Evolutionary conservation across 1,284 basidiomycete species (phyloP), one percentile per base, ranked within the genome.

Genomic region (Gomphus bonarii): DNA sequence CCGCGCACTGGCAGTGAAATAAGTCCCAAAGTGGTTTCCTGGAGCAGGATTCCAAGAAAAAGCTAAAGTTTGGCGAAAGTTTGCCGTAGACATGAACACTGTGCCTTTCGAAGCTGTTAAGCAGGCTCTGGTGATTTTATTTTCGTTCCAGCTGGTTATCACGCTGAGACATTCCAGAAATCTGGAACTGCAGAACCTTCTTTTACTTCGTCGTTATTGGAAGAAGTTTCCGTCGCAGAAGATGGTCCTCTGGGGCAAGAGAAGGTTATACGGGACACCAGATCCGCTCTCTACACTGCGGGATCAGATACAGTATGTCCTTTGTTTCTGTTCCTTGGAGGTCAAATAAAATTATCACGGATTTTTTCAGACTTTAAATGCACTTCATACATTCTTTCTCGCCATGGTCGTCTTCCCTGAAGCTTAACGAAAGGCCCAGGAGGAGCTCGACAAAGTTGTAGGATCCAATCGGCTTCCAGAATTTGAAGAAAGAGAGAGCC

Each of bases 101-200:
- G 31, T 10, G 10, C 31, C 31, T 4, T 33, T 33, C 10, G 31
- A 33, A 33, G 31, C 31, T 33, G 31, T 33, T 10, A 33, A 33
- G 31, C 31, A 33, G 10, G 31, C 31, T 33, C 31, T 33, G 4
- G 31, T 33, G 10, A 33, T 4, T 33, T 31, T 7, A 46, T 12
- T 33, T 18, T 30, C 31, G 31, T 31, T 30, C 31, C 8, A 11
- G 43, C 3, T 20, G 22, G 18, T 6, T 16, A 48, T 48, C 50
- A 35, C 22, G 11, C 12, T 54, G 48, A 43, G 33, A 14, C 18
- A 33, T 10, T 22, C 28, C 40, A 57, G 46, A 42, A n/a, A 9
- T 30, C 25, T 9, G 63, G 64, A 33, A 62, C 59, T 1, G 65
- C 62, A 0, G 56, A 58, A 16, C 58, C 63, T 7, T 66, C 64